Conservation (phyloP, 441 rosid genomes). For the Erodium chrysanthum region DNA sequence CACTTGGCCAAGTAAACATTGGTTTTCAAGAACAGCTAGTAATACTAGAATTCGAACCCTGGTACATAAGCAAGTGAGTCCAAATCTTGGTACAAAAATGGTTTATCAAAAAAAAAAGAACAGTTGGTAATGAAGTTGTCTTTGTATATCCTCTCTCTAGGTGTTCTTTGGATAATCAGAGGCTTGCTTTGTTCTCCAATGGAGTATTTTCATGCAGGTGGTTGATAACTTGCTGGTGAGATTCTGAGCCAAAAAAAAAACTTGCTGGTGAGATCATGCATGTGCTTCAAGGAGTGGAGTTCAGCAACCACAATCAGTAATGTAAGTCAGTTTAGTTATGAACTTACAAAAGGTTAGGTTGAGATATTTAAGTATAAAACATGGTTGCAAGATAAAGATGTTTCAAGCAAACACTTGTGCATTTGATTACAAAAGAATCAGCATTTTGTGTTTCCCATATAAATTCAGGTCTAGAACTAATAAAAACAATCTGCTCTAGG, state of each 20-base stretch:
- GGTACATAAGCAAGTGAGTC: too few relatives aligned
- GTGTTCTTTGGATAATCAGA: not conserved
- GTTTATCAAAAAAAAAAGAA: too few relatives aligned
- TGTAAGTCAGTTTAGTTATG: not conserved
- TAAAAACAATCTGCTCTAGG: not conserved
- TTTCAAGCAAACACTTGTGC: not conserved
- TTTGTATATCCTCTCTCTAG: not conserved
- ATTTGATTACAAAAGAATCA: not conserved
- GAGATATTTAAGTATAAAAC: not conserved
- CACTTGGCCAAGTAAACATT: not conserved
- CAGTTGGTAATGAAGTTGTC: not conserved
- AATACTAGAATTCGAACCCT: too few relatives aligned
- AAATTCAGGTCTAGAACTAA: not conserved
- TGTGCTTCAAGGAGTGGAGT: not conserved
- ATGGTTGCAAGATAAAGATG: not conserved
- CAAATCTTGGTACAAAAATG: too few relatives aligned
- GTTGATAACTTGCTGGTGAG: not conserved
- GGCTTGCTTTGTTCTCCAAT: not conserved
- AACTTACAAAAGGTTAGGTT: not conserved
- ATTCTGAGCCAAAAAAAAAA: too few relatives aligned
- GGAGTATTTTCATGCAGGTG: not conserved
- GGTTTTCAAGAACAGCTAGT: not conserved
- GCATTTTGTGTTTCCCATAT: slow-evolving; percentile 1
- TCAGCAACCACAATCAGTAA: not conserved
- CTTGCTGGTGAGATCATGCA: not conserved